phyloP scores from a whole-genome alignment of 345 rosid genomes.

The Eutrema japonicum region DNA sequence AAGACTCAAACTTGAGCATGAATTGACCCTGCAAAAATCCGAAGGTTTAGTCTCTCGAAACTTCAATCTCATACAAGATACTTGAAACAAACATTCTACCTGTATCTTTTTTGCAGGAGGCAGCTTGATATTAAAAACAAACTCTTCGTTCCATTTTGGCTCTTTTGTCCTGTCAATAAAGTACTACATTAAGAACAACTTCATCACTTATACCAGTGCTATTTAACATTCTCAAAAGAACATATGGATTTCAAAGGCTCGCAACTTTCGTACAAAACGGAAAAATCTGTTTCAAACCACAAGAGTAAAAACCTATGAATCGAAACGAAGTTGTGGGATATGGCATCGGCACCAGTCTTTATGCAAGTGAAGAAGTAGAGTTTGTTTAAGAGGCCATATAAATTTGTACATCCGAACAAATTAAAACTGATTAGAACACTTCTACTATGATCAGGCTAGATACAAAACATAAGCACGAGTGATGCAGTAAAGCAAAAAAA shows the following conservation, averaged over 20 bases:
- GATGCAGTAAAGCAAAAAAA: neutral
- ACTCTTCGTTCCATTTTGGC: slow-evolving; percentile 90
- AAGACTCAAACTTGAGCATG: neutral
- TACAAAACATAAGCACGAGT: neutral
- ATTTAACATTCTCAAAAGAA: neutral
- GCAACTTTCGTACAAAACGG: neutral
- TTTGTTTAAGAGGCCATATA: neutral
- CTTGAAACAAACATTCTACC: slow-evolving; percentile 49
- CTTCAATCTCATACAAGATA: neutral
- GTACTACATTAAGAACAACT: neutral
- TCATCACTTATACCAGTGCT: neutral
- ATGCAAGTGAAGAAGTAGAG: neutral
- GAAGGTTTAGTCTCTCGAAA: too few species aligned
- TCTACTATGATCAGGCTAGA: slow-evolving; percentile 14
- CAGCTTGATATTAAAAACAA: slow-evolving; percentile 67
- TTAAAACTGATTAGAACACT: neutral
- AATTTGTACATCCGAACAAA: neutral
- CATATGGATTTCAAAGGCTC: slow-evolving; percentile 13
- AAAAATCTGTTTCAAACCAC: slow-evolving; percentile 5
- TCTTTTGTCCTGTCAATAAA: slow-evolving; percentile 63
- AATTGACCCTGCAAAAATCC: too few species aligned
- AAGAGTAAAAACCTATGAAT: neutral
- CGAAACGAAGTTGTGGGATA: neutral
- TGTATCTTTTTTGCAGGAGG: slow-evolving; percentile 62
- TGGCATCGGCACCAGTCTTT: neutral